Evolutionary conservation across 257 asterid genomes (phyloP).

Genomic region (Solanum stenotomum): DNA sequence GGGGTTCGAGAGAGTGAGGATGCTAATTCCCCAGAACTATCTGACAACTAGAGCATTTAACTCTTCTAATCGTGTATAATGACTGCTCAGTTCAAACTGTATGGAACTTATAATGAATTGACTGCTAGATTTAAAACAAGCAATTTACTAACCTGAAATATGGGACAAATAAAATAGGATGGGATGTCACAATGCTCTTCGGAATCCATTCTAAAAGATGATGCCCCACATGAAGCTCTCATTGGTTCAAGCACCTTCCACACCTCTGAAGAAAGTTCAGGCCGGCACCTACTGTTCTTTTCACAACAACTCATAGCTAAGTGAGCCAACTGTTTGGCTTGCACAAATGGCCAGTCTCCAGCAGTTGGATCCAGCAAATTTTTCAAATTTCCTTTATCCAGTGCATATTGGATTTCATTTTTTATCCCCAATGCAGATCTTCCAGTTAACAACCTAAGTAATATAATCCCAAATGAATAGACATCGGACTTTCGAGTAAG

Average conservation of each 20-base stretch:
- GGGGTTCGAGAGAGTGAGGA: background rate
- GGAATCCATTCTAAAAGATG: constrained; percentile 34
- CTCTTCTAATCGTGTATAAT: background rate
- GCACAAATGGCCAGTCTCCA: constrained; percentile 97
- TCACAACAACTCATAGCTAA: constrained; percentile 62
- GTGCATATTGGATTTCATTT: constrained; percentile 58
- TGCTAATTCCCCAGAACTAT: background rate
- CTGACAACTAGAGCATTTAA: background rate
- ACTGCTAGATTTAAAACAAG: background rate
- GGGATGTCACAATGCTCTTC: constrained; percentile 47
- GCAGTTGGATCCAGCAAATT: constrained; percentile 73
- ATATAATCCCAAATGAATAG: constrained; percentile 72
- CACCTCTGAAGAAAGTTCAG: constrained; percentile 72
- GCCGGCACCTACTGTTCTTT: constrained; percentile 35
- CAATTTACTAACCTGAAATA: constrained; percentile 67
- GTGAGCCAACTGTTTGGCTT: constrained; percentile 88
- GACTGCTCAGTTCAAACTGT: background rate
- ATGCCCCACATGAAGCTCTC: constrained; percentile 63
- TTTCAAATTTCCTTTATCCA: constrained; percentile 55
- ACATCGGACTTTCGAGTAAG: constrained; percentile 78
- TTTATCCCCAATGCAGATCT: constrained; percentile 50
- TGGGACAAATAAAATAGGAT: constrained; percentile 70
- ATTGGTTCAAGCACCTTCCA: constrained; percentile 83
- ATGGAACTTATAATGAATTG: background rate
- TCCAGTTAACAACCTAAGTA: constrained; percentile 71